phyloP scores from a whole-genome alignment of 139 green algal genomes.

The Yamagishiella unicocca region DNA sequence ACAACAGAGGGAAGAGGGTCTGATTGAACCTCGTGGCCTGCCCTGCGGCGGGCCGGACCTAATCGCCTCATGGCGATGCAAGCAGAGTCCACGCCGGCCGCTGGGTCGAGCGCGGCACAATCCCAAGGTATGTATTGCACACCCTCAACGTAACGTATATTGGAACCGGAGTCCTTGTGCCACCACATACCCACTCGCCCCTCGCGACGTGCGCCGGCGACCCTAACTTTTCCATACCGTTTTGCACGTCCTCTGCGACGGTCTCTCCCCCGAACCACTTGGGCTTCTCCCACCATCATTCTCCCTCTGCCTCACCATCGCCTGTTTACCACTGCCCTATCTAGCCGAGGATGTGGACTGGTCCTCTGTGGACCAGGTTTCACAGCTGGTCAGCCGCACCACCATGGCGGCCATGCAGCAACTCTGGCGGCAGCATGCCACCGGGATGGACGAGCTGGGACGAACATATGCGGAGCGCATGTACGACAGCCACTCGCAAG shows the following conservation, averaged over 20 bases:
- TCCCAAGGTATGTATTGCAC: neutral
- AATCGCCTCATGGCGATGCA: constrained; percentile 15
- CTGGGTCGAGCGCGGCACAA: neutral
- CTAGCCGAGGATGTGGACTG: constrained; percentile 56
- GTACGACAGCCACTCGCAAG: constrained; percentile 41
- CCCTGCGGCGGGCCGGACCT: too few relatives aligned
- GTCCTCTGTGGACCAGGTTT: constrained; percentile 51
- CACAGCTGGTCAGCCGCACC: constrained; percentile 54
- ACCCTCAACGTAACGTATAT: neutral
- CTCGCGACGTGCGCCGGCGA: too few relatives aligned
- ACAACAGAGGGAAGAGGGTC: too few relatives aligned
- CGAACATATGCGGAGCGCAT: constrained; percentile 47
- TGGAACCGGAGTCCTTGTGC: too few relatives aligned
- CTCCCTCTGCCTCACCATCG: neutral
- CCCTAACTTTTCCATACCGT: too few relatives aligned
- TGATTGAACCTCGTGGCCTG: too few relatives aligned
- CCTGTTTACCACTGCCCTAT: neutral
- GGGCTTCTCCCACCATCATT: neutral
- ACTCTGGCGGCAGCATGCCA: constrained; percentile 56
- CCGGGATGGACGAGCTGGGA: constrained; percentile 55
- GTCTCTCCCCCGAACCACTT: neutral
- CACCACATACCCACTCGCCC: neutral
- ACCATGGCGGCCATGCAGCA: constrained; percentile 60
- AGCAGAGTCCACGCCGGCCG: neutral
- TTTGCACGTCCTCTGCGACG: neutral